phyloP scores from a whole-genome alignment of 257 asterid genomes.

The Galeopsis tetrahit region DNA sequence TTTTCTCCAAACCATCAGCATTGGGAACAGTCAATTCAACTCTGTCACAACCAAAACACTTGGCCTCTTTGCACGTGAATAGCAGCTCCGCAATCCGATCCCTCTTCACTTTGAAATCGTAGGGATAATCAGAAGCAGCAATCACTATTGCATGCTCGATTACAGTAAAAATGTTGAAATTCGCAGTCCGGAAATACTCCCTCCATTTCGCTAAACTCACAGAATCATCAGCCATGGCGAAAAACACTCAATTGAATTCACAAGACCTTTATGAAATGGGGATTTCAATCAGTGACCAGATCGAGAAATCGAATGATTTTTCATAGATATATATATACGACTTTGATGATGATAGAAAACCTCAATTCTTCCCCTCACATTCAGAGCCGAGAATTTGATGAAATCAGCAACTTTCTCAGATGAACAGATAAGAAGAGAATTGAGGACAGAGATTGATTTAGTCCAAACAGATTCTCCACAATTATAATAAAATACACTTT shows the following conservation, averaged over 20 bases:
- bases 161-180: conserved; percentile 68
- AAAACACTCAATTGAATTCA: conserved; percentile 17
- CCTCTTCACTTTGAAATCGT: conserved; percentile 75
- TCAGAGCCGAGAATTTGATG: conserved; percentile 34
- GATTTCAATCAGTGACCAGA: conserved; percentile 42
- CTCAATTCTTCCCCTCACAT: conserved; percentile 28
- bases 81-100: conserved; percentile 87
- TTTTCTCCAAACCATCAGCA: conserved; percentile 44
- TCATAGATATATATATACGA: conserved; percentile 31
- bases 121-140: conserved; percentile 85
- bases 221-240: conserved; percentile 63
- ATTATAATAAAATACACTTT: background rate
- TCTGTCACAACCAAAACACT: conserved; percentile 78
- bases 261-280: conserved; percentile 33
- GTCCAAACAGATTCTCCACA: conserved; percentile 18
- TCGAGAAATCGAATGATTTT: conserved; percentile 39
- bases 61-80: conserved; percentile 69
- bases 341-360: conserved; percentile 35
- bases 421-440: conserved; percentile 33
- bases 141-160: conserved; percentile 77
- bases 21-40: conserved; percentile 64
- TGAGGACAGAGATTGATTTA: conserved; percentile 30
- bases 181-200: conserved; percentile 74
- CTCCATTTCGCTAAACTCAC: conserved; percentile 80
- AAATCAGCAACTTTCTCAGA: conserved; percentile 38